Evolutionary conservation across 768 basidiomycete genomes (phyloP).

Genomic region (Dendrothele bispora): DNA sequence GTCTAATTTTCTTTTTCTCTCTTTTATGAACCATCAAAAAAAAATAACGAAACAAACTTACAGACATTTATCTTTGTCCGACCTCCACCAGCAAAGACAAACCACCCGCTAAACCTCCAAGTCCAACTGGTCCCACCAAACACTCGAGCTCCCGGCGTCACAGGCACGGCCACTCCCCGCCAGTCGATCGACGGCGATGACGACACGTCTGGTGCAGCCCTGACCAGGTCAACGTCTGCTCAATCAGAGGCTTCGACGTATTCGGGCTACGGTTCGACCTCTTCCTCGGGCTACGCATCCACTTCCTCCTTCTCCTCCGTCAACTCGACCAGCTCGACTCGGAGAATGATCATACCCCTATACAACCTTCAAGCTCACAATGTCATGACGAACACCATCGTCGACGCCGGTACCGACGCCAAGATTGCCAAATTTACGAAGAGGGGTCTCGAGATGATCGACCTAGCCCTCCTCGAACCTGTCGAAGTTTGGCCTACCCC

Average conservation of each 20-base stretch:
- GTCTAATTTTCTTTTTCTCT: neutral
- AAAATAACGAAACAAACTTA: too few species aligned
- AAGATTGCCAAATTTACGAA: constrained; percentile 78
- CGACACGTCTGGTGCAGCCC: constrained; percentile 9
- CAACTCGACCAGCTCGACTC: constrained; percentile 42
- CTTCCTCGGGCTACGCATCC: constrained; percentile 65
- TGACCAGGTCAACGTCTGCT: constrained; percentile 10
- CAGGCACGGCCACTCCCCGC: constrained; percentile 33
- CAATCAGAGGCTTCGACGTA: constrained; percentile 26
- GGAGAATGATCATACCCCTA: constrained; percentile 81
- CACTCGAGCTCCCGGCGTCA: constrained; percentile 41
- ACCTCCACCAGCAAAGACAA: constrained; percentile 82
- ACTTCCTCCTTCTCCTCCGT: constrained; percentile 38
- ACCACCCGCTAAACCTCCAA: constrained; percentile 87
- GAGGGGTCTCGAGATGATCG: constrained; percentile 75
- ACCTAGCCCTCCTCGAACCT: constrained; percentile 76
- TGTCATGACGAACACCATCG: constrained; percentile 81
- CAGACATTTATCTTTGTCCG: constrained; percentile 92
- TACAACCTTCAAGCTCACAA: constrained; percentile 90
- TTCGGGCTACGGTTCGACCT: constrained; percentile 39
- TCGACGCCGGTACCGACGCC: constrained; percentile 87
- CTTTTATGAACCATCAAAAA: constrained; percentile 4
- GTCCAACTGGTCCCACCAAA: constrained; percentile 85
- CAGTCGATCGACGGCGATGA: constrained; percentile 36
- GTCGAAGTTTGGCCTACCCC: constrained; percentile 65